Percentiles rank a stretch among this genome's conserved stretches.
These are phyloP conservation scores for Lactarius sanguifluus DNA, from an alignment of 768 basidiomycete species.

Conservation along the genomic window DNA sequence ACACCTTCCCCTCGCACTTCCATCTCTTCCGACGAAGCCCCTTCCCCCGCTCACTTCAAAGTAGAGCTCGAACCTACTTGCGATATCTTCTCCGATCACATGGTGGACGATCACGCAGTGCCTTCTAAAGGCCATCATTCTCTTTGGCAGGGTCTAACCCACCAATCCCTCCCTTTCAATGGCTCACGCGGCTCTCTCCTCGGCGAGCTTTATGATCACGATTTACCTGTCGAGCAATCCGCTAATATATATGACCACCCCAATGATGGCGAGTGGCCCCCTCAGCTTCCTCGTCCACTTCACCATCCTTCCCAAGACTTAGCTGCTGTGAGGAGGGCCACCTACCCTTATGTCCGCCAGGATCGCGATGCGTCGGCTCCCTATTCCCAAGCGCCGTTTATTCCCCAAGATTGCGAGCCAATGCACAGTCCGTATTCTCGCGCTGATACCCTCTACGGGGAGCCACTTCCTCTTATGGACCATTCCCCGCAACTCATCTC, in stretches of 20 bases:
- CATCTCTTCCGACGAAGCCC: constrained; percentile 33
- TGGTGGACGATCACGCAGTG: constrained; percentile 43
- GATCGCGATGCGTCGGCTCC: constrained; percentile 52
- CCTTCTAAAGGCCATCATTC: constrained; percentile 44
- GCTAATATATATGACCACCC: constrained; percentile 32
- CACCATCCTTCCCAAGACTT: constrained; percentile 45
- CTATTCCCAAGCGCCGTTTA: constrained; percentile 47
- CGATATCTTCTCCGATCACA: constrained; percentile 51
- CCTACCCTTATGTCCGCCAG: constrained; percentile 75
- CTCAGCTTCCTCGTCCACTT: constrained; percentile 30
- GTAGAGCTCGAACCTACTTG: constrained; percentile 47
- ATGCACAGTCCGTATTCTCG: constrained; percentile 36
- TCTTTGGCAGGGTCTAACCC: constrained; percentile 39
- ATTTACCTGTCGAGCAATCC: constrained; percentile 41
- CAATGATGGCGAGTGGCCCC: constrained; percentile 29
- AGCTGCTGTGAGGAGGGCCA: constrained; percentile 57
- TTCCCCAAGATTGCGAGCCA: constrained; percentile 44
- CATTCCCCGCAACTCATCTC: constrained; percentile 41
- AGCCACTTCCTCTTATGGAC: constrained; percentile 40
- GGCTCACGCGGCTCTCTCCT: constrained; percentile 56
- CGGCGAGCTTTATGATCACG: constrained; percentile 68
- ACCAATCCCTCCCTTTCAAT: constrained; percentile 37
- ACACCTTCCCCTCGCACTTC: constrained; percentile 64
- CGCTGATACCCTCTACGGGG: constrained; percentile 43
- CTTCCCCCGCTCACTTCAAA: constrained; percentile 42